Base-by-base conservation (phyloP, 2,329 filamentous ascomycete genomes). In the Exophiala aquamarina region DNA sequence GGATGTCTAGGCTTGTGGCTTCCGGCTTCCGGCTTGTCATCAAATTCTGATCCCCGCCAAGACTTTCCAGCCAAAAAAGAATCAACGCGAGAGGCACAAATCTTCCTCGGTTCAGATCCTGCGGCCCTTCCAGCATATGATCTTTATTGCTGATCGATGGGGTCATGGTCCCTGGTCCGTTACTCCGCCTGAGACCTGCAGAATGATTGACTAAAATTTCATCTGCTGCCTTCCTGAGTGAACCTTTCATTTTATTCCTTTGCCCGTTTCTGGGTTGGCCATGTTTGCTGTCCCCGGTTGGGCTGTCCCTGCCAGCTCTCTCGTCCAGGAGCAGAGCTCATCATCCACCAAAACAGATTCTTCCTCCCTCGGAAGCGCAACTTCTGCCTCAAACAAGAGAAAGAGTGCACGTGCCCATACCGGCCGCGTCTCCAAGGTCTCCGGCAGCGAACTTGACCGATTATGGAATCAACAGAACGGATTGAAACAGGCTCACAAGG, bases 241-340 rank as follows among this genome's bases (percentile, higher is more conserved):
- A 44, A 37, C 31, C 39, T 47, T 41, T 39, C 28, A n/a, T 34
- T 37, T 38, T 44, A 32, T 9, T 40, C 32, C 29, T 41, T 35
- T 38, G 28, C 34, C 37, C 13, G 32, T 44, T 29, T 19, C 29
- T 28, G 11, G 17, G 14, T n/a, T 36, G 29, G 58, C 26, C 51
- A 69, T 97, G 92, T 97, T 97, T 68, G 85, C 90, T 8, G 91
- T 97, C 21, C 87, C 88, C 62, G 93, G 93, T 59, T 96, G 92
- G 91, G 89, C 89, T 31, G 77, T 96, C 28, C 82, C 88, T 46
- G 42, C 55, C 26, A 37, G 40, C 13, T 44, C 54, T 7, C 47
- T 58, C 4, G 57, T 32, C 38, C 56, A 46, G 59, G 63, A 57
- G 58, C 60, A 57, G 46, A 54, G 20, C 37, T 47, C 35, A 53